Evolutionary conservation across 108 stramenopile species (phyloP).

Genomic region (Pseudonitzschia delicatissima): DNA sequence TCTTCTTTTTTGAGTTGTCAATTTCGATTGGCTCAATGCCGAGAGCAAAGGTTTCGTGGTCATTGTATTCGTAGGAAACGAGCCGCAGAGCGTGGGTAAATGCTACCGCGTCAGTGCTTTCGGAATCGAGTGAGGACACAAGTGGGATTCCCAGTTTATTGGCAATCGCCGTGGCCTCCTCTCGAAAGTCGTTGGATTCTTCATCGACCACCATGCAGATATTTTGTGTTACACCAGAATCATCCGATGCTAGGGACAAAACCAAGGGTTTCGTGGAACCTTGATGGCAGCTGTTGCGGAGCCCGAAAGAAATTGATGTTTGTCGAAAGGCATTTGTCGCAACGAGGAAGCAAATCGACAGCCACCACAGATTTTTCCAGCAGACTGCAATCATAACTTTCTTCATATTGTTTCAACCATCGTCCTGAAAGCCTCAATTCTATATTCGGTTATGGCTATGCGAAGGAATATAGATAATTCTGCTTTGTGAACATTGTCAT

Average conservation of each 20-base stretch:
- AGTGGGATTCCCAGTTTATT: not conserved
- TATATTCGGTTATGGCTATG: no score
- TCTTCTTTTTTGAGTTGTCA: no score
- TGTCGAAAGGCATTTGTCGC: not conserved
- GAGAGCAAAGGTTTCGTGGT: conserved; percentile 19
- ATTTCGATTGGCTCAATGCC: conserved; percentile 14
- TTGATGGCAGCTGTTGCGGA: not conserved
- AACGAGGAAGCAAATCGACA: not conserved
- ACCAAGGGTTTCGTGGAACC: not conserved
- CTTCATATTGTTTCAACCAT: no score
- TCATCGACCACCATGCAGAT: not conserved
- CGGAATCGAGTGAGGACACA: not conserved
- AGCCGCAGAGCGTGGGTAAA: conserved; percentile 19
- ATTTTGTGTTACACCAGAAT: not conserved
- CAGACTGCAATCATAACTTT: no score
- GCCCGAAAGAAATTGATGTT: not conserved
- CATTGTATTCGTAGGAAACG: conserved; percentile 12
- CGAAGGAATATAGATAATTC: no score
- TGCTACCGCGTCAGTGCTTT: not conserved
- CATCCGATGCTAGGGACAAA: not conserved
- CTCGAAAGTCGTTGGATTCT: not conserved
- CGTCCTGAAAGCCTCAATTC: no score
- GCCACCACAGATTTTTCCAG: no score
- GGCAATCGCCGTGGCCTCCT: not conserved
- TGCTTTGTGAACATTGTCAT: no score